A percentile compares a stretch with the other conserved stretches of the same genome.
These are phyloP conservation scores for Entonaema liquescens DNA, from an alignment of 495 filamentous ascomycete species.

Conservation along the genomic window DNA sequence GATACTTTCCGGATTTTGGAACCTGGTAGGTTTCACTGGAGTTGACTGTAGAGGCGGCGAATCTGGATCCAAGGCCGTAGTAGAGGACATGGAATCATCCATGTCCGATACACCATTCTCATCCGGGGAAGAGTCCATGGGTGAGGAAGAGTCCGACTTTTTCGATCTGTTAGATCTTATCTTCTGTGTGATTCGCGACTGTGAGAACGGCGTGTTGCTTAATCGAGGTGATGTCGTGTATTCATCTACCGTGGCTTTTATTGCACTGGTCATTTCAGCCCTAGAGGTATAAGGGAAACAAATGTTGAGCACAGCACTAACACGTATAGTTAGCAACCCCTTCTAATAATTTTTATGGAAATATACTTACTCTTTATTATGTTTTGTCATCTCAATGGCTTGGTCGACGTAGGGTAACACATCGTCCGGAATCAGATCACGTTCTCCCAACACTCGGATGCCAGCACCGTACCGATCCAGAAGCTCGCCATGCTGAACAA, in stretches of 20 bases:
- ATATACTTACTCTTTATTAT: conserved; percentile 73
- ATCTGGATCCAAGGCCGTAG: conserved; percentile 56
- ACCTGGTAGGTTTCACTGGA: conserved; percentile 39
- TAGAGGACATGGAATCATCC: conserved; percentile 66
- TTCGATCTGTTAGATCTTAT: conserved; percentile 68
- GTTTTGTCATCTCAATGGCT: conserved; percentile 80
- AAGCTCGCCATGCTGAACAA: conserved; percentile 91
- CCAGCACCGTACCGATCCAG: conserved; percentile 91
- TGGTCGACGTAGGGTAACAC: conserved; percentile 87
- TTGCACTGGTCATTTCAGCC: conserved; percentile 94
- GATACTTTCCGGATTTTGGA: conserved; percentile 80
- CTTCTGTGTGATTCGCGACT: conserved; percentile 84
- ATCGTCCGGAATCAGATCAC: conserved; percentile 81
- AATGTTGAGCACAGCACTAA: conserved; percentile 84
- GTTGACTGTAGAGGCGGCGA: conserved; percentile 53
- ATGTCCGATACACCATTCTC: conserved; percentile 51
- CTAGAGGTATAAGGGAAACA: conserved; percentile 97
- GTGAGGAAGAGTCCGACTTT: conserved; percentile 58
- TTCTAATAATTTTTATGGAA: not conserved
- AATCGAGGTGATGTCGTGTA: conserved; percentile 73
- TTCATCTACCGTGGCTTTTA: conserved; percentile 83
- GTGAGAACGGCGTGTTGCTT: conserved; percentile 77
- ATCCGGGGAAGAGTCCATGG: conserved; percentile 49
- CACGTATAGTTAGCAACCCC: conserved; percentile 22
- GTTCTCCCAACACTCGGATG: conserved; percentile 82